Evolutionary conservation across 2,329 filamentous ascomycete genomes (phyloP), one percentile per base, ranked within the genome.

Genomic region (Stemphylium vesicarium): DNA sequence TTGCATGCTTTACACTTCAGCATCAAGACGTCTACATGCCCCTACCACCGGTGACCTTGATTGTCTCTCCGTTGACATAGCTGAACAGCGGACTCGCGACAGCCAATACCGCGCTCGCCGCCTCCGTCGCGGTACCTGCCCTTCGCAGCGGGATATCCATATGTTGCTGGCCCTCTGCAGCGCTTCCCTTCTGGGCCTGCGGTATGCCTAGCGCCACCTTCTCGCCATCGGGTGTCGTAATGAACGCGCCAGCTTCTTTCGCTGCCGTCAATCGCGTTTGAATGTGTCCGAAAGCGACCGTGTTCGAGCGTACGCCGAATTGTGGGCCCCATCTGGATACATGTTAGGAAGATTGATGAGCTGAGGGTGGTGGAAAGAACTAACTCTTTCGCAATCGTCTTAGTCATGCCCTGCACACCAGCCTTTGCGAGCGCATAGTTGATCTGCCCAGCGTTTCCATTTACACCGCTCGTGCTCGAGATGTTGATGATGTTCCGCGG

Each of bases 341-440:
- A 0, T 32, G 40, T 57, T 50, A 64, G 59, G 15, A 43, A n/a
- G 24, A 4, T 40, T 22, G 39, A 41, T 5, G 12, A 9, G 2
- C 20, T 15, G 26, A 2, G 7, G 13, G 1, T 8, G n/a, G 3
- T 0, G 12, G 26, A 37, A 31, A 20, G 20, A 3, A 70, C 70
- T 22, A 60, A 74, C 80, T 96, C 81, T 79, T 96, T 96, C 3
- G 92, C 91, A 70, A 96, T 91, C 1, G 91, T 92, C 80, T 95
- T 96, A 55, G 89, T 93, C 53, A 96, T 82, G 5, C 92, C 92
- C 10, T 85, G 85, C 12, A 96, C 85, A 40, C 91, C 92, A 3
- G 92, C 90, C 80, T 96, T 96, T 49, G 90, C 92, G 42, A 93
- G 80, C 32, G 89, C 84, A 76, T 96, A 96, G 81, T 96, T 96